Percentiles rank a stretch among this genome's conserved stretches.
phyloP scores from a whole-genome alignment of 768 basidiomycete species.

The Ramaria rubella region DNA sequence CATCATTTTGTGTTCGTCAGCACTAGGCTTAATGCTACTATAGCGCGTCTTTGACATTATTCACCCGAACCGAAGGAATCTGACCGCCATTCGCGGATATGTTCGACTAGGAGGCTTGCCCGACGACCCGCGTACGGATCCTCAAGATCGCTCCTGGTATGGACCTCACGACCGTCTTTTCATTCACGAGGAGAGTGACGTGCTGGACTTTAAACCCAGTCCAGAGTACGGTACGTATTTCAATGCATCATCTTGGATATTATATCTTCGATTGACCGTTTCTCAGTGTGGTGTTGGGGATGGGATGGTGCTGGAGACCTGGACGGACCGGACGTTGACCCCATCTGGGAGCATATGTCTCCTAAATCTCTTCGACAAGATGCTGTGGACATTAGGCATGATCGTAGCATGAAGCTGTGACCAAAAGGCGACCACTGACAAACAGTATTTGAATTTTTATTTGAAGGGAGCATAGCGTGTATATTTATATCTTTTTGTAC shows the following conservation, averaged over 20 bases:
- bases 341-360: conserved; percentile 84
- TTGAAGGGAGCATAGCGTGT: too few species aligned
- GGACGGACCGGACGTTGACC: conserved; percentile 96
- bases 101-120: conserved; percentile 92
- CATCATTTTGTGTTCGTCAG: neutral
- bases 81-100: conserved; percentile 94
- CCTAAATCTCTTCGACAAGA: conserved; percentile 51
- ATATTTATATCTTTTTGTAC: too few species aligned
- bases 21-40: neutral
- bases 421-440: neutral
- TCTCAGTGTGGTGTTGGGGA: conserved; percentile 96
- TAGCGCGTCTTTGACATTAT: conserved; percentile 94
- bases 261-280: neutral
- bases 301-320: conserved; percentile 99
- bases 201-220: conserved; percentile 69
- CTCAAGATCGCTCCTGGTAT: conserved; percentile 97
- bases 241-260: conserved; percentile 1
- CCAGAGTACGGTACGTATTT: conserved; percentile 73
- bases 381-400: conserved; percentile 66
- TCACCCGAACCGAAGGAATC: conserved; percentile 82
- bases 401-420: conserved; percentile 32
- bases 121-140: conserved; percentile 93
- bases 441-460: too few species aligned
- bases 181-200: conserved; percentile 77
- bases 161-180: conserved; percentile 96